These are phyloP conservation scores for Apiotrichum sp. DNA, from an alignment of 1,284 basidiomycete genomes.

Conservation along the genomic window DNA sequence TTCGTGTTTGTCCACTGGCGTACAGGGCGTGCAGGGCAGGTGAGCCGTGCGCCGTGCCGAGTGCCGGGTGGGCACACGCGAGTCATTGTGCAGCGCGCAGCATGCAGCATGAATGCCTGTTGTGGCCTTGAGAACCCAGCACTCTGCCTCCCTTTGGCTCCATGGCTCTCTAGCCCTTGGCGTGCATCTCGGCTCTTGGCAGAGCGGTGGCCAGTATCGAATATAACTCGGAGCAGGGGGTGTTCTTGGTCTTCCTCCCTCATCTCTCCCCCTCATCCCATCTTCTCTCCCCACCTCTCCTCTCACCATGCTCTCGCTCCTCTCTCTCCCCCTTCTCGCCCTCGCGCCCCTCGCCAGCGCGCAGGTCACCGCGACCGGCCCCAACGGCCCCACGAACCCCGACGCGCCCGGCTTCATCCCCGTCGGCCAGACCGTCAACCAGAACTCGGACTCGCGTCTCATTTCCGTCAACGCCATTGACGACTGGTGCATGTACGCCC, in stretches of 20 bases:
- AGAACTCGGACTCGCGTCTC: slow-evolving; percentile 41
- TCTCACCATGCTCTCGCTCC: slow-evolving; percentile 5
- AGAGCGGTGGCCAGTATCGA: no score
- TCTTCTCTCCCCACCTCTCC: background rate
- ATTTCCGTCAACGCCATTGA: slow-evolving; percentile 42
- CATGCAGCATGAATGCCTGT: no score
- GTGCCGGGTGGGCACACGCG: no score
- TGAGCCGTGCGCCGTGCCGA: no score
- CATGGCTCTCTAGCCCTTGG: no score
- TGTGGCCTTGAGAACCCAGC: no score
- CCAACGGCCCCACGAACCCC: slow-evolving; percentile 47
- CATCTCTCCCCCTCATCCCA: background rate
- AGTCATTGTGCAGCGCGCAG: no score
- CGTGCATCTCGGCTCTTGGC: no score
- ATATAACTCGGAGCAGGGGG: no score
- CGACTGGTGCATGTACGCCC: slow-evolving; percentile 46
- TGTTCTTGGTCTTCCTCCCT: background rate
- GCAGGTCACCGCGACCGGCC: slow-evolving; percentile 35
- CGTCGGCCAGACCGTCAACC: slow-evolving; percentile 39
- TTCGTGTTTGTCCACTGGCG: no score
- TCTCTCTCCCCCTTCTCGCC: background rate
- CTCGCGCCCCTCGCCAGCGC: slow-evolving; percentile 5
- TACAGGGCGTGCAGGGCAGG: no score
- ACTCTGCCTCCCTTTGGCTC: no score
- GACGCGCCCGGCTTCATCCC: slow-evolving; percentile 25